Evolutionary conservation across 1,284 basidiomycete species (phyloP).

Genomic region (Melampsora americana): DNA sequence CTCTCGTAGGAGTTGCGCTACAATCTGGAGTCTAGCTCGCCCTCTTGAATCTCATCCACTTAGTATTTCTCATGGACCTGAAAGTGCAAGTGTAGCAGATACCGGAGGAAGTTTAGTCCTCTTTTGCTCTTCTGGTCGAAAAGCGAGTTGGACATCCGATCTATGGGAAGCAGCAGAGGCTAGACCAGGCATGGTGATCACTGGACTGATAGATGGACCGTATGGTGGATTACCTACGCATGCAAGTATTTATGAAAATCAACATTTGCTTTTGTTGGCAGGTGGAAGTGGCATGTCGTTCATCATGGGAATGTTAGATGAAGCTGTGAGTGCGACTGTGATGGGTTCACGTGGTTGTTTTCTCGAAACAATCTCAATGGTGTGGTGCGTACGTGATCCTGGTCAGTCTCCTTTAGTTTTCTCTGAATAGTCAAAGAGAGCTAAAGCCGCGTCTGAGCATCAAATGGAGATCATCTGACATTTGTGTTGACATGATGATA

Average conservation of each 20-base stretch:
- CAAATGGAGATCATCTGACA: neutral
- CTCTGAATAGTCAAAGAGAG: neutral
- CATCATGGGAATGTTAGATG: conserved; percentile 4
- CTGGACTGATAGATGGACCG: conserved; percentile 9
- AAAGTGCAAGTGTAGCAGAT: neutral
- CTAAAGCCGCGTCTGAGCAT: neutral
- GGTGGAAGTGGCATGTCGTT: conserved; percentile 21
- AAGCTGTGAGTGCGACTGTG: neutral
- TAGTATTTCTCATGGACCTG: conserved; percentile 5
- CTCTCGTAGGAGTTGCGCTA: neutral
- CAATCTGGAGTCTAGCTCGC: neutral
- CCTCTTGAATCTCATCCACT: conserved; percentile 19
- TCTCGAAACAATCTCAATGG: neutral
- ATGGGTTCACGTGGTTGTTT: neutral
- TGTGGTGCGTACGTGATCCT: neutral
- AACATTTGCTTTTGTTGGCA: neutral
- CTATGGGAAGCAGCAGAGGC: neutral
- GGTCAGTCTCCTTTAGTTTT: neutral
- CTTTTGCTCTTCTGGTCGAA: neutral
- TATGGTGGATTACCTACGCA: conserved; percentile 22
- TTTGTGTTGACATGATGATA: neutral
- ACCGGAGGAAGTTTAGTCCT: neutral
- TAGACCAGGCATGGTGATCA: neutral
- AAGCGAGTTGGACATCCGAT: neutral
- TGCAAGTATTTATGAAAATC: neutral